These are phyloP conservation scores for Paecilomyces formosus DNA, from an alignment of 2,329 filamentous ascomycete species.

Conservation along the genomic window DNA sequence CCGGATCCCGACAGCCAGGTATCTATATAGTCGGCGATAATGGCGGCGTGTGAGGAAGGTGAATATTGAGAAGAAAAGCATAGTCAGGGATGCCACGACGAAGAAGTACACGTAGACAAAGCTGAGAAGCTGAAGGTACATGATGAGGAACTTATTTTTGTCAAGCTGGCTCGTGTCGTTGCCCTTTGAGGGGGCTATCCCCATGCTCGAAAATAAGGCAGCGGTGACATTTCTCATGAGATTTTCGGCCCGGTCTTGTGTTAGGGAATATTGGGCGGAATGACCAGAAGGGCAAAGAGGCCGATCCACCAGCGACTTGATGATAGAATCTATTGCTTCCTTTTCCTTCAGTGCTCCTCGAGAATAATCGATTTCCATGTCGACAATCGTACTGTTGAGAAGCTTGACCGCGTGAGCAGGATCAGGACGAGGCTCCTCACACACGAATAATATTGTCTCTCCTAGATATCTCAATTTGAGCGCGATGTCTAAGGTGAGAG, in stretches of 20 bases:
- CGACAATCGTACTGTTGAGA: constrained; percentile 28
- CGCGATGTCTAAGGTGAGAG: constrained; percentile 38
- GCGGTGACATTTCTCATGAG: constrained; percentile 34
- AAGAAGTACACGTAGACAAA: constrained; percentile 37
- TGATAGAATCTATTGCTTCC: constrained; percentile 22
- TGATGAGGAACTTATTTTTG: constrained; percentile 23
- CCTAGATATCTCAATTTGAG: constrained; percentile 34
- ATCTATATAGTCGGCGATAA: constrained; percentile 11
- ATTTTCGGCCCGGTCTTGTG: constrained; percentile 21
- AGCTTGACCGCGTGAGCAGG: constrained; percentile 20
- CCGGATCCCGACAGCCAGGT: constrained; percentile 20
- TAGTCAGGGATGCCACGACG: constrained; percentile 24
- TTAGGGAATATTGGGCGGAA: constrained; percentile 14
- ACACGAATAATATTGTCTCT: constrained; percentile 32
- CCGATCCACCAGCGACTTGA: constrained; percentile 21
- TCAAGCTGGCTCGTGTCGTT: constrained; percentile 18
- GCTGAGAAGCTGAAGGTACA: constrained; percentile 29
- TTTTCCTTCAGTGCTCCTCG: constrained; percentile 24
- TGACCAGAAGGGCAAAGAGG: constrained; percentile 20
- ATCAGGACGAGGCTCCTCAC: constrained; percentile 25
- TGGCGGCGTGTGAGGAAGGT: constrained; percentile 21
- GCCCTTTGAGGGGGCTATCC: constrained; percentile 23
- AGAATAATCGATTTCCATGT: constrained; percentile 34
- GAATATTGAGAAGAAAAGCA: constrained; percentile 30
- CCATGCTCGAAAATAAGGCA: constrained; percentile 34